phyloP scores from a whole-genome alignment of 2,329 filamentous ascomycete genomes.

The Alternaria sp. region DNA sequence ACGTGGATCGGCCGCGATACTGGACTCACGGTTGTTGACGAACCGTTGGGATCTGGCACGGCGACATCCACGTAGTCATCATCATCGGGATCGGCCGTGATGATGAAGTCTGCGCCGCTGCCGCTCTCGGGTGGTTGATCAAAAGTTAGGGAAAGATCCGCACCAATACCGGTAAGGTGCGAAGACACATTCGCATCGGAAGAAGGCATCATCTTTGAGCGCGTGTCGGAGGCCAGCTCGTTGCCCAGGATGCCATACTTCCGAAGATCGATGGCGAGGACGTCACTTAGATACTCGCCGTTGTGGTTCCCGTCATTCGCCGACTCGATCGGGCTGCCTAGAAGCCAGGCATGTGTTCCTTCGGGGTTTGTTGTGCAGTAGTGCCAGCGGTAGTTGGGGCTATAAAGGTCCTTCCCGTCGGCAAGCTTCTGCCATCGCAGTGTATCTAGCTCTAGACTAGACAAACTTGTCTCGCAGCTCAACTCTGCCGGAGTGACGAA shows the following conservation, averaged over 20 bases:
- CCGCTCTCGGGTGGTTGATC: conserved; percentile 83
- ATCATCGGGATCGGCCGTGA: conserved; percentile 85
- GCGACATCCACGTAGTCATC: conserved; percentile 67
- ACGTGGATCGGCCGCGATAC: conserved; percentile 87
- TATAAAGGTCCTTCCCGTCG: conserved; percentile 92
- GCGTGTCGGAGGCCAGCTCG: conserved; percentile 60
- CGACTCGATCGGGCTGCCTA: conserved; percentile 85
- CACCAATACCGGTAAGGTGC: conserved; percentile 71
- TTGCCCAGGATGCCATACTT: conserved; percentile 91
- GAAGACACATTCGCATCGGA: conserved; percentile 61
- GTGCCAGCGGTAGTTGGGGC: conserved; percentile 92
- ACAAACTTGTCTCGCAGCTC: conserved; percentile 89
- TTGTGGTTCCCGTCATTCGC: conserved; percentile 70
- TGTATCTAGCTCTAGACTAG: conserved; percentile 83
- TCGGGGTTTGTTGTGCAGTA: conserved; percentile 97
- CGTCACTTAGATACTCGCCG: conserved; percentile 92
- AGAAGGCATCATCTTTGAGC: conserved; percentile 51
- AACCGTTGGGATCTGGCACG: conserved; percentile 49
- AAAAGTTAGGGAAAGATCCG: conserved; percentile 85
- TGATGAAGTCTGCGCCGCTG: conserved; percentile 86
- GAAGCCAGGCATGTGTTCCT: conserved; percentile 93
- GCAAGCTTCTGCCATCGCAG: conserved; percentile 94
- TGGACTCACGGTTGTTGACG: conserved; percentile 41
- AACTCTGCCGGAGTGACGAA: conserved; percentile 92
- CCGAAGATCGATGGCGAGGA: conserved; percentile 90